Evolutionary conservation across 768 basidiomycete species (phyloP), one percentile per base, ranked within the genome.

Genomic region (Lentinula sp.): DNA sequence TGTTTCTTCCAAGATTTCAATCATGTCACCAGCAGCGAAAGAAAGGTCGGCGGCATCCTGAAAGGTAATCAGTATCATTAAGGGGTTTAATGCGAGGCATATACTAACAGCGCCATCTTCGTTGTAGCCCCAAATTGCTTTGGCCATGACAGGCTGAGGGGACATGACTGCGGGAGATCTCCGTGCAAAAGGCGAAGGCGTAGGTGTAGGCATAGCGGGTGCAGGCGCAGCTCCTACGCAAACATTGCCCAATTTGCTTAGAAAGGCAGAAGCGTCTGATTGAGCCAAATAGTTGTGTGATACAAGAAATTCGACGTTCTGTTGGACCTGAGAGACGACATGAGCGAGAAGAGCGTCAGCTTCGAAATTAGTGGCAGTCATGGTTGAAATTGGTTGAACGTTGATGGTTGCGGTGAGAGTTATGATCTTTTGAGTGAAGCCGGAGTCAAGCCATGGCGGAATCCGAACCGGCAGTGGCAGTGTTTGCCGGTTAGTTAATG

Each of bases 11-110:
- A 87, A 67, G 33, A 95, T 77, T 60, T 91, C 87, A 66, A 95
- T 82, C 33, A 83, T 77, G 68, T 94, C 91, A 2, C 90, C 93
- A 2, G 79, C 73, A 20, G 73, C 72, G 78, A 95, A 94, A 0
- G 84, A 80, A 18, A 95, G 79, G 69, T 95, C 93, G 28, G 85
- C 81, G 8, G 80, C 76, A 65, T 89, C 86, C 88, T 93, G 8
- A n/a, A 13, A 39, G 18, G 6, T 8, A 36, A 16, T 60, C 33
- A 51, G 18, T 41, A 50, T 12, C 5, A 37, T 36, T 20, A 59
- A 59, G n/a, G 16, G 7, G 15, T 42, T 6, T 2, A 37, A 23
- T 9, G 23, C 7, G 4, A 9, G 15, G 36, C 4, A 35, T 8
- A 49, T 16, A 59, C 76, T 43, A 60, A 86, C 87, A 63, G 73